These are phyloP conservation scores for Bryopsis sp. DNA, from an alignment of 139 green algal genomes.

Conservation along the genomic window DNA sequence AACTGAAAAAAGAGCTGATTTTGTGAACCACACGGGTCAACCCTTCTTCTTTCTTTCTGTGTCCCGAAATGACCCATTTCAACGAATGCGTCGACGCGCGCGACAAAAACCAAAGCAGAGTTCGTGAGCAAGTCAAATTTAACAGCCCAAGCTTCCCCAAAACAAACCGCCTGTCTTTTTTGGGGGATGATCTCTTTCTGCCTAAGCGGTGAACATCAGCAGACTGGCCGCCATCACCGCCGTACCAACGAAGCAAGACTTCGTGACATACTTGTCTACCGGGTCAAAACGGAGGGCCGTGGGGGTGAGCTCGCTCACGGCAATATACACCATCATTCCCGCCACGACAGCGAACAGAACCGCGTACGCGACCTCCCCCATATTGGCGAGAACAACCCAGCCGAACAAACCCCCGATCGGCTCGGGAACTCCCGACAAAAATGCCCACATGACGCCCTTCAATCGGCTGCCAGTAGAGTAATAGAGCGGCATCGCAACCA, in stretches of 20 bases:
- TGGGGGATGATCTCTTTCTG: too few species aligned
- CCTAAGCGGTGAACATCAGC: constrained; percentile 68
- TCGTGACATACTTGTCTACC: constrained; percentile 39
- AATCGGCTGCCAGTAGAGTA: constrained; percentile 58
- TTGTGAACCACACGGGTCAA: too few species aligned
- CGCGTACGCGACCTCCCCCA: constrained; percentile 46
- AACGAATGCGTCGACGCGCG: too few species aligned
- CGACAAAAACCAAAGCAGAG: too few species aligned
- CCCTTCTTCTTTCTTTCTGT: too few species aligned
- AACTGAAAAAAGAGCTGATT: too few species aligned
- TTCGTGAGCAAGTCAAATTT: too few species aligned
- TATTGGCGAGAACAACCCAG: constrained; percentile 23
- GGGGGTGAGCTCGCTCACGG: constrained; percentile 67
- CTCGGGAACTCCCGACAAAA: constrained; percentile 57
- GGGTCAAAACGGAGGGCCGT: constrained; percentile 67
- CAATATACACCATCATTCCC: constrained; percentile 75
- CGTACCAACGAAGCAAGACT: constrained; percentile 52
- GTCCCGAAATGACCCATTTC: too few species aligned
- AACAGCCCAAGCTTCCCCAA: too few species aligned
- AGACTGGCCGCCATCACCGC: constrained; percentile 54
- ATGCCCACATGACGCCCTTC: constrained; percentile 62
- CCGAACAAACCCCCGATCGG: constrained; percentile 59
- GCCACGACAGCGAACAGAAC: constrained; percentile 62
- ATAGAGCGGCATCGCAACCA: constrained; percentile 79
- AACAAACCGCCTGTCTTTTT: too few species aligned